Evolutionary conservation across 352 stramenopile species (phyloP).

Genomic region (Phytophthora colocasiae): DNA sequence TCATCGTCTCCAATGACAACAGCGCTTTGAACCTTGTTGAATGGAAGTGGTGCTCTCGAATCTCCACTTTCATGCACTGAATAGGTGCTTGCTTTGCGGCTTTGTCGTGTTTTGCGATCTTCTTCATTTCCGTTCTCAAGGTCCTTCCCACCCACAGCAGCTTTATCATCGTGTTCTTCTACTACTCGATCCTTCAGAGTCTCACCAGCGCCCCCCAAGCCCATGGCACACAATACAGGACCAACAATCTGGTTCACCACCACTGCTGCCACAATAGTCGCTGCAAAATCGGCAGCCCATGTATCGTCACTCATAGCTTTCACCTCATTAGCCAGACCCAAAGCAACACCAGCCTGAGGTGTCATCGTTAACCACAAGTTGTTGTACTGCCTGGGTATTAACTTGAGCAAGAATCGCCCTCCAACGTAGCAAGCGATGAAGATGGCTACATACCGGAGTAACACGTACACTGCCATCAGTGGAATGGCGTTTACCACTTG

Average conservation of each 20-base stretch:
- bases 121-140: background rate
- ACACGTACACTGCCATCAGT: slow-evolving; percentile 68
- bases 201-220: slow-evolving; percentile 58
- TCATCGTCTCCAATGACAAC: slow-evolving; percentile 74
- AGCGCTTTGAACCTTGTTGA: slow-evolving; percentile 52
- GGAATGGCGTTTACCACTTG: slow-evolving; percentile 67
- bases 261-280: slow-evolving; percentile 72
- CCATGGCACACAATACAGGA: slow-evolving; percentile 65
- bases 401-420: slow-evolving; percentile 65
- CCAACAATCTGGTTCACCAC: slow-evolving; percentile 80
- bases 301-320: slow-evolving; percentile 57
- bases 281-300: slow-evolving; percentile 64
- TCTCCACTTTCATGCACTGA: slow-evolving; percentile 3
- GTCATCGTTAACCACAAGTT: slow-evolving; percentile 82
- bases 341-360: slow-evolving; percentile 65
- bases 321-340: slow-evolving; percentile 70
- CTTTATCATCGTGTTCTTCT: slow-evolving; percentile 12
- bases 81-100: slow-evolving; percentile 2
- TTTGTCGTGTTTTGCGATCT: background rate
- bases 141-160: slow-evolving; percentile 1
- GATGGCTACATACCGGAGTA: slow-evolving; percentile 68
- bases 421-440: slow-evolving; percentile 73
- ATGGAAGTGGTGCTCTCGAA: slow-evolving; percentile 34
- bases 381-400: slow-evolving; percentile 72
- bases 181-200: slow-evolving; percentile 38